phyloP scores from a whole-genome alignment of 768 basidiomycete species.

The Royoungia palumana region DNA sequence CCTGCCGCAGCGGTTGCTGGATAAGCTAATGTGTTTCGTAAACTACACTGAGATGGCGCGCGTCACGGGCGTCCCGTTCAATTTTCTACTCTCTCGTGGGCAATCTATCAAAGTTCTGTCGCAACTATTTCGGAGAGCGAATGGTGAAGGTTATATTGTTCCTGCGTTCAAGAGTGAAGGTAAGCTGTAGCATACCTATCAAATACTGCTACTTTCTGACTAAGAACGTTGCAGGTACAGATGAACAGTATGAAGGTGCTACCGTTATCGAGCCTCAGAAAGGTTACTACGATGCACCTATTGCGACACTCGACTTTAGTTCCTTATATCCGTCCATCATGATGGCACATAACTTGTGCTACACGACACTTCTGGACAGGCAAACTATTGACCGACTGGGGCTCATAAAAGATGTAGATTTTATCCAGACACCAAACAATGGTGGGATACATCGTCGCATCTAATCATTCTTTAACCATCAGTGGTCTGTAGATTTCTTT shows the following conservation, averaged over 20 bases:
- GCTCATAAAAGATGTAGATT: constrained; percentile 83
- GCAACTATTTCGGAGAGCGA: constrained; percentile 91
- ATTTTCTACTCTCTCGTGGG: constrained; percentile 87
- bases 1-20: constrained; percentile 90
- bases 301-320: constrained; percentile 97
- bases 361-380: constrained; percentile 91
- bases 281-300: constrained; percentile 95
- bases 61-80: constrained; percentile 99
- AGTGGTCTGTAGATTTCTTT: constrained; percentile 68
- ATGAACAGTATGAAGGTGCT: constrained; percentile 98
- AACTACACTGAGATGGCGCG: constrained; percentile 99
- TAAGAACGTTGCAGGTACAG: constrained; percentile 53
- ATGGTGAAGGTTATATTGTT: constrained; percentile 86
- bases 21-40: constrained; percentile 98
- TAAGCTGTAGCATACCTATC: constrained; percentile 22
- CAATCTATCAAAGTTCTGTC: constrained; percentile 99
- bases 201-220: neutral
- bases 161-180: constrained; percentile 87
- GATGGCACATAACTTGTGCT: constrained; percentile 99
- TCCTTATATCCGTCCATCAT: constrained; percentile 99
- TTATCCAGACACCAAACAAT: constrained; percentile 93
- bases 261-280: constrained; percentile 97
- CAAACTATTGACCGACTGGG: constrained; percentile 69
- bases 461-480: neutral
- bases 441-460: constrained; percentile 44